Evolutionary conservation across 345 rosid genomes (phyloP), one percentile per base, ranked within the genome.

Genomic region (Gossypium anomalum): DNA sequence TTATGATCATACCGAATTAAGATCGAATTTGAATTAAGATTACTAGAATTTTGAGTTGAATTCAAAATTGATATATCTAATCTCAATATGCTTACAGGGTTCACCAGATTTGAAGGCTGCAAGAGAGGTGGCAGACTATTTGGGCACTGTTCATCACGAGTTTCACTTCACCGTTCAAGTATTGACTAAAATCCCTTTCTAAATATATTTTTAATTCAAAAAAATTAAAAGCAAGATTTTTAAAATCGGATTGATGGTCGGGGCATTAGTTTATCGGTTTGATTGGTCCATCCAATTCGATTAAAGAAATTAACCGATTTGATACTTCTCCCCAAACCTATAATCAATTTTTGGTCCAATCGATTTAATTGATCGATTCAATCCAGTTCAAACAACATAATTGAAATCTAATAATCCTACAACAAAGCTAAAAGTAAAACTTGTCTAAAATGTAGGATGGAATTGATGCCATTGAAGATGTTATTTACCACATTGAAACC

Each of bases 381-480:
- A 34, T 34, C 0, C 0, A 34, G 5, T 34, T 34, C 41, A 34
- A 34, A 6, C 41, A 34, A 34, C 41, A 34, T 7, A 56, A 17
- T 56, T 9, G 22, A 2, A 19, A 8, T 38, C 41, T 38, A 41
- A 9, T 48, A 47, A 25, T 52, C 45, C 16, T 51, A 29, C 5
- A n/a, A 2, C 38, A 70, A 19, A n/a, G 27, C 55, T 38, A 17
- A 9, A 20, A 20, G 34, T 34, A 34, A 34, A 34, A 34, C 23
- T 56, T 15, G 71, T 71, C 51, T 61, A 9, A 58, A 58, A 23
- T 27, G 41, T 22, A 94, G 84, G 97, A 94, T 23, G 98, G 97
- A 34, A 94, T 94, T 27, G 97, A 89, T 81, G 97, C 98, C 2
- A 94, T 94, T 6, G 97, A 92, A 81, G 98, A 94, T 60, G 98